These are phyloP conservation scores for Hirschioporus abietinus DNA, from an alignment of 768 basidiomycete genomes.

Conservation along the genomic window DNA sequence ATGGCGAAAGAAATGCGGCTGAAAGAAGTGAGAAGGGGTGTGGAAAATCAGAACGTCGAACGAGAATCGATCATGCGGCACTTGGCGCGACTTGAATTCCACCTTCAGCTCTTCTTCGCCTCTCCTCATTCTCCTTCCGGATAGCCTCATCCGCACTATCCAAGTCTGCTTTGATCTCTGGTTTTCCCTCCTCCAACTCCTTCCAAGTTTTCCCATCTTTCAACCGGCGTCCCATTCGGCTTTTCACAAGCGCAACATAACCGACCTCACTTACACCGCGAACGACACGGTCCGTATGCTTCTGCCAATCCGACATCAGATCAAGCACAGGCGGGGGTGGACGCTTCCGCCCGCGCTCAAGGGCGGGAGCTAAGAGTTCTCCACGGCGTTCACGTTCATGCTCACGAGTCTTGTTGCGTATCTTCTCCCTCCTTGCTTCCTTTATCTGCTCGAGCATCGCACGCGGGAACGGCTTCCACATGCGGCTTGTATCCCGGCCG, in stretches of 20 bases:
- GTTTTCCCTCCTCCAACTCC: conserved; percentile 25
- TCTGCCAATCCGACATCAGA: conserved; percentile 44
- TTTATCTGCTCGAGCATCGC: conserved; percentile 44
- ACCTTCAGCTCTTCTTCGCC: conserved; percentile 1
- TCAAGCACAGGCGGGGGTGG: conserved; percentile 60
- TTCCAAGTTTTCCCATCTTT: conserved; percentile 28
- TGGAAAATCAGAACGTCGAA: background rate
- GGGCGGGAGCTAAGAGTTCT: conserved; percentile 46
- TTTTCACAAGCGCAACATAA: conserved; percentile 64
- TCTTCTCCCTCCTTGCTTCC: conserved; percentile 53
- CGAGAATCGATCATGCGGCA: background rate
- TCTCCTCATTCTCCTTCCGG: conserved; percentile 6
- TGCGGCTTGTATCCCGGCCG: conserved; percentile 37
- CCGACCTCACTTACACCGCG: conserved; percentile 58
- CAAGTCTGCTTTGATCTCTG: conserved; percentile 22
- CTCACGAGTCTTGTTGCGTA: conserved; percentile 62
- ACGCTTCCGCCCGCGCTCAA: conserved; percentile 42
- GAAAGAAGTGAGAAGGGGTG: background rate
- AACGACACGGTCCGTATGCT: conserved; percentile 44
- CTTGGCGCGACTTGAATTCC: background rate
- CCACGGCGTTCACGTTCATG: conserved; percentile 57
- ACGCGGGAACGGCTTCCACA: conserved; percentile 37
- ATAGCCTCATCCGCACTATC: conserved; percentile 9
- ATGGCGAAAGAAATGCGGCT: background rate
- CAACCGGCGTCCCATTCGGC: conserved; percentile 45